Conservation (phyloP, 176 grass and related monocot species). For the Bothriochloa decipiens region DNA sequence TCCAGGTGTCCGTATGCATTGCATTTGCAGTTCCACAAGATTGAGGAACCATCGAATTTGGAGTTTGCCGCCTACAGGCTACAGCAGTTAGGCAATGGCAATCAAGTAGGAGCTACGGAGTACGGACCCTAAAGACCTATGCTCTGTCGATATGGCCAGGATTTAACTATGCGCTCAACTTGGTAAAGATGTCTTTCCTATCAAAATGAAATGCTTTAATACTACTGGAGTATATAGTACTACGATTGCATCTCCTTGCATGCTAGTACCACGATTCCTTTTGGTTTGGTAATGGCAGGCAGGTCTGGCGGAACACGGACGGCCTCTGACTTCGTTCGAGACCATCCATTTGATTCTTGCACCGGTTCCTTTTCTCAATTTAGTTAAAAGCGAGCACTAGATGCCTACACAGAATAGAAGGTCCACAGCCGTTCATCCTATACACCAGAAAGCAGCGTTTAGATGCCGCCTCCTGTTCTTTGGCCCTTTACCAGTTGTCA, state of each 20-base stretch:
- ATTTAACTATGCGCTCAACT: conserved; percentile 9
- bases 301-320: conserved; percentile 6
- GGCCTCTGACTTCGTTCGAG: not conserved
- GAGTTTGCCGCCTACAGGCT: not conserved
- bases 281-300: conserved; percentile 12
- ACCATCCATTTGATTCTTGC: conserved; percentile 19
- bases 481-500: not conserved
- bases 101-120: conserved; percentile 16
- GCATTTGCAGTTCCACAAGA: conserved; percentile 25
- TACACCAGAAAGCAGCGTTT: not conserved
- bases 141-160: not conserved
- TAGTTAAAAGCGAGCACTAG: not conserved
- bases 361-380: not conserved
- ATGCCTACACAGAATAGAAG: conserved; percentile 27
- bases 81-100: conserved; percentile 36
- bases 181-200: no score
- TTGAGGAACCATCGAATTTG: conserved; percentile 4
- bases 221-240: no score
- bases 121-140: not conserved
- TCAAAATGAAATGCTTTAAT: no score
- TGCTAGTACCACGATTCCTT: no score
- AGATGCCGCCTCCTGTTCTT: not conserved
- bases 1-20: conserved; percentile 21
- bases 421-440: conserved; percentile 8
- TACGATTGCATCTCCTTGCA: no score